These are phyloP conservation scores for Calonectria ilicicola DNA, from an alignment of 2,329 filamentous ascomycete genomes.

Conservation along the genomic window DNA sequence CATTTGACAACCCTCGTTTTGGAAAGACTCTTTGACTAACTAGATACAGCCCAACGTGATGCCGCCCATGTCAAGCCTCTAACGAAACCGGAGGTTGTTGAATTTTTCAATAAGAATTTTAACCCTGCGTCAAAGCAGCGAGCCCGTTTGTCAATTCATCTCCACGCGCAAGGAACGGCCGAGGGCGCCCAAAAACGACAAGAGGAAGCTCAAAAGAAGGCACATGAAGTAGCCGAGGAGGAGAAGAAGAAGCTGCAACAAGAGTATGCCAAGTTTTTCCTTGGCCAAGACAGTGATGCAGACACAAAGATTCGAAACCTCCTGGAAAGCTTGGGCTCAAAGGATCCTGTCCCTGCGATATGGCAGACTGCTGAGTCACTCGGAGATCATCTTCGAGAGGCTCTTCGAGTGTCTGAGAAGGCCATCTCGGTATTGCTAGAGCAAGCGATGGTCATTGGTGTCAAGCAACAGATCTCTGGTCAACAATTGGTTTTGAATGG, in stretches of 20 bases:
- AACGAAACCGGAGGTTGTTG: conserved; percentile 82
- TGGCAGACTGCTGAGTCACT: conserved; percentile 21
- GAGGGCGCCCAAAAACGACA: conserved; percentile 62
- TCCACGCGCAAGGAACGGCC: conserved; percentile 76
- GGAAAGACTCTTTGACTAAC: conserved; percentile 30
- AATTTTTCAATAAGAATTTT: conserved; percentile 83
- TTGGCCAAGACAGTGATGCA: not conserved
- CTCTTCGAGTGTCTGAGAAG: conserved; percentile 16
- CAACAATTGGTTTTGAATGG: conserved; percentile 54
- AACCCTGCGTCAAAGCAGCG: conserved; percentile 78
- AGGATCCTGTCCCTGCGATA: conserved; percentile 7
- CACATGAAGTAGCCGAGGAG: conserved; percentile 36
- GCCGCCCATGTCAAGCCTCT: conserved; percentile 79
- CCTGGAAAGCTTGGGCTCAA: conserved; percentile 16
- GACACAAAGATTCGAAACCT: conserved; percentile 10
- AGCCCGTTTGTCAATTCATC: conserved; percentile 87
- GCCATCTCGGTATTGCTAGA: conserved; percentile 11
- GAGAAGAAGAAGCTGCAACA: conserved; percentile 16
- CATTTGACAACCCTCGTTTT: not conserved
- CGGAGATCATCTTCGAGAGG: conserved; percentile 18
- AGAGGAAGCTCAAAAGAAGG: conserved; percentile 54
- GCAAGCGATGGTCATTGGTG: conserved; percentile 11
- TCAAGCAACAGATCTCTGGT: conserved; percentile 10
- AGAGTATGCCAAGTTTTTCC: conserved; percentile 21
- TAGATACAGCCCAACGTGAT: conserved; percentile 74